A percentile compares a stretch with the other conserved stretches of the same genome.
Conservation (phyloP, 352 stramenopile species). For the Globisporangium orthogonon region DNA sequence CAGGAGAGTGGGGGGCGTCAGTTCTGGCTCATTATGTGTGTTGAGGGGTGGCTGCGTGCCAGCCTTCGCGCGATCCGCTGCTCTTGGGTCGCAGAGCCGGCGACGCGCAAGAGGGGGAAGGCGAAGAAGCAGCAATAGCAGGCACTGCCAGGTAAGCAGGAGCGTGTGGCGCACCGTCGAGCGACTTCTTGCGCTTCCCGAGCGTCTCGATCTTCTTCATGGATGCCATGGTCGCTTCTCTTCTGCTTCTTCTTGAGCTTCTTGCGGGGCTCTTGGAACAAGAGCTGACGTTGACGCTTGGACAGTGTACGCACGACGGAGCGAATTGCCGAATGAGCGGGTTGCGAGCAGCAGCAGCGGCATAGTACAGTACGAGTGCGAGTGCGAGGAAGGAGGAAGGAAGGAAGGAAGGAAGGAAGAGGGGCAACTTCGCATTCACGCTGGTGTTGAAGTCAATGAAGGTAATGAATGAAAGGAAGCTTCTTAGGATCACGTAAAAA, state of each 20-base stretch:
- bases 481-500: too few species aligned
- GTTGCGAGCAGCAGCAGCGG: neutral
- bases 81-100: neutral
- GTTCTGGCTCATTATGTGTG: neutral
- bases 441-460: too few species aligned
- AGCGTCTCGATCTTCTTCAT: conserved; percentile 84
- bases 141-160: conserved; percentile 2
- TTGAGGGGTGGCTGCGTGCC: neutral
- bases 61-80: neutral
- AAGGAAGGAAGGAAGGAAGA: neutral
- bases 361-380: too few species aligned
- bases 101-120: neutral
- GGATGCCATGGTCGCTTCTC: conserved; percentile 16
- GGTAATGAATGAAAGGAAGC: too few species aligned
- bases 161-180: conserved; percentile 45
- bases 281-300: conserved; percentile 1
- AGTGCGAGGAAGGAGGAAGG: too few species aligned
- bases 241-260: neutral
- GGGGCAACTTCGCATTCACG: neutral
- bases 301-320: conserved; percentile 10
- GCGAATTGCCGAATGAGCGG: conserved; percentile 13
- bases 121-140: neutral
- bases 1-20: neutral
- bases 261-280: neutral
- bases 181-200: conserved; percentile 86